Base-by-base conservation (phyloP, 2,329 filamentous ascomycete species). In the Colletotrichum magnum region DNA sequence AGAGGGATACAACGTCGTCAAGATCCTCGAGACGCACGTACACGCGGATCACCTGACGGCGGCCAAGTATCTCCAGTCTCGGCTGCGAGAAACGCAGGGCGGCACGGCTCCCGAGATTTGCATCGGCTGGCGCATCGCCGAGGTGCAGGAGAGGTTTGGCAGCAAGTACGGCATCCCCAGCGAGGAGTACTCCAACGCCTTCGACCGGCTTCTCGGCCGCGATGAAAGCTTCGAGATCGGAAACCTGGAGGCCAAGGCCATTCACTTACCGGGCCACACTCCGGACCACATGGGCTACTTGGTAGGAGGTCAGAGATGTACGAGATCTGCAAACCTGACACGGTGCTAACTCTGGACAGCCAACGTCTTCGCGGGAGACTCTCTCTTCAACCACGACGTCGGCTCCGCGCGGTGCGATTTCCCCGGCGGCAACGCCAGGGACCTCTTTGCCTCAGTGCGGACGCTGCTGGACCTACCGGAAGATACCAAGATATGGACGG, bases 1-100 rank as follows among this genome's bases (percentile, higher is more conserved):
- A 7, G 74, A 84, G 2, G 77, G 78, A 2, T 89, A 88, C 73
- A 80, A 71, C 1, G 74, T 90, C 39, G 77, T 79, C 4, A 78
- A 75, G 50, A 86, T 90, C 45, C 80, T 90, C 9, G 88, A 90
- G 72, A 90, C 88, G 0, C 88, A 90, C 73, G 83, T 81, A 1
- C 85, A 89, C 69, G 86, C 86, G 36, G 85, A 89, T 68, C 87
- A 89, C 69, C 72, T 89, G 2, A 89, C 86, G 5, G 84, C 88
- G 0, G 79, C 87, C 0, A 80, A 79, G 28, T 90, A 89, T 74
- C 80, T 90, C 0, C 85, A 88, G 72, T 75, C 76, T 1, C 76
- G 75, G 6, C 79, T 88, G 0, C 71, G 74, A 0, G 69, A 77
- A 26, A 45, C 58, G 0, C 7, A 69, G 45, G 28, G 50, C 16